Conservation (phyloP, 768 basidiomycete species). For the Serendipita sp. region DNA sequence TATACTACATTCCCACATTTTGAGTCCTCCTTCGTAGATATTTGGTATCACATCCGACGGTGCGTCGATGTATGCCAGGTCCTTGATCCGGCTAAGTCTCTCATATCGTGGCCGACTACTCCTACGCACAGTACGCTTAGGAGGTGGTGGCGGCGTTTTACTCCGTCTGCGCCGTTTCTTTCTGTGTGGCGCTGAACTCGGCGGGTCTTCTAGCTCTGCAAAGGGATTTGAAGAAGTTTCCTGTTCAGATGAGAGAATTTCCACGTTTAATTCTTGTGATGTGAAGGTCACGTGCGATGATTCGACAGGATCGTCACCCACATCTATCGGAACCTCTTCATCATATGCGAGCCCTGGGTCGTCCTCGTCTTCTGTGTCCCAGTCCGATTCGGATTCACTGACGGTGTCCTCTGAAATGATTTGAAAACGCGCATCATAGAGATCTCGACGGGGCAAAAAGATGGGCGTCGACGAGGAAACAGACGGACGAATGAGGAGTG, state of each 20-base stretch:
- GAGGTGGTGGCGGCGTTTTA: slow-evolving; percentile 7
- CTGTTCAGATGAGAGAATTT: background rate
- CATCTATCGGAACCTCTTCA: background rate
- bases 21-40: slow-evolving; percentile 89
- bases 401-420: slow-evolving; percentile 45
- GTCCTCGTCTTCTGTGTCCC: slow-evolving; percentile 16
- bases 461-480: slow-evolving; percentile 17
- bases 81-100: slow-evolving; percentile 10
- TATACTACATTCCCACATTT: slow-evolving; percentile 94
- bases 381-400: slow-evolving; percentile 18
- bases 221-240: too few relatives aligned
- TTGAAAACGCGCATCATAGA: slow-evolving; percentile 95
- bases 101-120: background rate
- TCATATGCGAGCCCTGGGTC: background rate
- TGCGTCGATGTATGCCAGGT: slow-evolving; percentile 53
- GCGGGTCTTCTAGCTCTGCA: background rate
- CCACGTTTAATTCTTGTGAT: background rate
- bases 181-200: background rate
- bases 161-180: slow-evolving; percentile 4
- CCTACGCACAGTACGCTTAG: slow-evolving; percentile 7
- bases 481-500: slow-evolving; percentile 37
- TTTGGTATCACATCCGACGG: slow-evolving; percentile 85
- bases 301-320: background rate
- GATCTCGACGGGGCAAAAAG: slow-evolving; percentile 57
- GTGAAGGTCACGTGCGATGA: background rate